phyloP scores from a whole-genome alignment of 208 protist genomes.

The Crithidia mellificae region DNA sequence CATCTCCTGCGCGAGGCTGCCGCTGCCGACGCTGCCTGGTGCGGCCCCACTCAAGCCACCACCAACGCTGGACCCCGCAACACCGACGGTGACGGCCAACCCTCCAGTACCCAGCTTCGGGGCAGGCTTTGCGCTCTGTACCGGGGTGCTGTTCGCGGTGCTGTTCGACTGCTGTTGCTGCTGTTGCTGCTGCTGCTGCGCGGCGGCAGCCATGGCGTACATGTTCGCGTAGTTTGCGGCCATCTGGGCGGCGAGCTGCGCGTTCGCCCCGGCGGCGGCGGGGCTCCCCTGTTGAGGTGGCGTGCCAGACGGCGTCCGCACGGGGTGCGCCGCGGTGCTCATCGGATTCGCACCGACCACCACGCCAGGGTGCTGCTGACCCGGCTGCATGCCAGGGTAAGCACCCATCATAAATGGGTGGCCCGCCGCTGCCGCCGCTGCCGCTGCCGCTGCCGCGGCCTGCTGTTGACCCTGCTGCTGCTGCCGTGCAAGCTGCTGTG shows the following conservation, averaged over 20 bases:
- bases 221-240: constrained; percentile 15
- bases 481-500: constrained; percentile 32
- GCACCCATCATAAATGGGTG: constrained; percentile 16
- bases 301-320: constrained; percentile 19
- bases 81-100: neutral
- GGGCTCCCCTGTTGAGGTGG: constrained; percentile 31
- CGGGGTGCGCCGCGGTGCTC: neutral
- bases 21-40: neutral
- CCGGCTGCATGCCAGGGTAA: constrained; percentile 5
- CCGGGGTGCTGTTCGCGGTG: constrained; percentile 1
- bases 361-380: constrained; percentile 9
- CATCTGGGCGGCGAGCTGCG: constrained; percentile 2
- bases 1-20: neutral
- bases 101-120: neutral
- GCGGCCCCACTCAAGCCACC: too few relatives aligned
- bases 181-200: constrained; percentile 27
- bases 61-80: too few relatives aligned
- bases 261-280: neutral
- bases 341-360: constrained; percentile 2
- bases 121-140: constrained; percentile 8
- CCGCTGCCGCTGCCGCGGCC: constrained; percentile 19
- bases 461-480: constrained; percentile 22
- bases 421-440: constrained; percentile 19
- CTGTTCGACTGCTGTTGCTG: constrained; percentile 14
- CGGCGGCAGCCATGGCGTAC: constrained; percentile 15